Base-by-base conservation (phyloP, 2,329 filamentous ascomycete genomes). In the Monilinia fructigena region DNA sequence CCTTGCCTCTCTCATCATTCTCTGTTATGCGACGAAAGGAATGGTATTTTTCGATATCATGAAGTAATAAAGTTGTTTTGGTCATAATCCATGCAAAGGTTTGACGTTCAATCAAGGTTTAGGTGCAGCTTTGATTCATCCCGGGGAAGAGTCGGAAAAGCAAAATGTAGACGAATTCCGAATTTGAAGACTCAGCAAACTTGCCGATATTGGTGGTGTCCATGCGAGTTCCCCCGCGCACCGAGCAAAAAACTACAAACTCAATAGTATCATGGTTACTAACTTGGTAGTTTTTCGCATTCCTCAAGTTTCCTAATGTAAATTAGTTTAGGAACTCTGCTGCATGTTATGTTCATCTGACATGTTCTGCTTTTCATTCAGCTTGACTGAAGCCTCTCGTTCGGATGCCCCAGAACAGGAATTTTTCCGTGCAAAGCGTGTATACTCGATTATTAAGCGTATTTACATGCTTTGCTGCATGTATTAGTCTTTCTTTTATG, bases 141-240 rank as follows among this genome's bases (percentile, higher is more conserved):
- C 48, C 56, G 42, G 42, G 28, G 42, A 48, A 59, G 26, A 48
- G 42, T 59, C 56, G 56, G 53, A 47, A 20, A 45, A 58, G 26
- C 40, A 20, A 16, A 31, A 31, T 10, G 12, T 12, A 7, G 8
- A 40, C 16, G 38, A 58, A 42, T 58, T 47, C 55, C 26, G 23
- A 59, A 59, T n/a, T 59, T 47, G 40, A n/a, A 45, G 26, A 35
- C 6, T 47, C 55, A 18, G 55, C 55, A 47, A 47, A 59, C 42
- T 48, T 59, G 47, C 42, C 56, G 56, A 48, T n/a, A 7, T 59
- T 47, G 40, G 20, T 14, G 12, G 16, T 48, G 47, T 10, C 23
- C 40, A 35, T 48, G 11, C 56, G 26, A 59, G 12, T 48, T 54
- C 28, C 26, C 12, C 26, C 48, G 11, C n/a, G 1, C 3, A 28